Conservation (phyloP, 192 early-diverging fungal genomes). For the Coemansia sp. region DNA sequence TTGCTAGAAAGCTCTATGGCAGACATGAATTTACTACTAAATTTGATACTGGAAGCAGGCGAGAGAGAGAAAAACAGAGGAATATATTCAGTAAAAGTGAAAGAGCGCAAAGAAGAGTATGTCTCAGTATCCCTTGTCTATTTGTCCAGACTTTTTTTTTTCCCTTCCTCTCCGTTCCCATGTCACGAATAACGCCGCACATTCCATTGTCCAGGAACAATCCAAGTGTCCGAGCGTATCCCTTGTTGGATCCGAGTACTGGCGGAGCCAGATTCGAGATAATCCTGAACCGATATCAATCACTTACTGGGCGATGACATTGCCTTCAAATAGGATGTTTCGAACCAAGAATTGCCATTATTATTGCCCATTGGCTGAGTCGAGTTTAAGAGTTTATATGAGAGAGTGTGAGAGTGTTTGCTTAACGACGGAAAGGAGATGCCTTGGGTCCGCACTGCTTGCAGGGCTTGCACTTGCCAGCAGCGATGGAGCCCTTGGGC, state of each 20-base stretch:
- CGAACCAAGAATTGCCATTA: conserved; percentile 1
- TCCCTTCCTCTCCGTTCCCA: not conserved
- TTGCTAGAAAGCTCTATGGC: not conserved
- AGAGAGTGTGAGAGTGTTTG: not conserved
- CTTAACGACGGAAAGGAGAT: conserved; percentile 43
- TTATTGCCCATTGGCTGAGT: not conserved
- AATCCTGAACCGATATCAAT: not conserved
- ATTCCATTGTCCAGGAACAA: not conserved
- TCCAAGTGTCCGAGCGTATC: not conserved
- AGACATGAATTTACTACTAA: not conserved
- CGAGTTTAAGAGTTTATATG: not conserved
- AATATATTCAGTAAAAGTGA: not conserved
- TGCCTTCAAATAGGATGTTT: conserved; percentile 2
- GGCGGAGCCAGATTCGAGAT: not conserved
- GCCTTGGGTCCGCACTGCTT: conserved; percentile 36
- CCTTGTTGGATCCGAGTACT: not conserved
- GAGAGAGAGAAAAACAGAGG: not conserved
- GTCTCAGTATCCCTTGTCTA: not conserved
- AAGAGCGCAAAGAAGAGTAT: no score
- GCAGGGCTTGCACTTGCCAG: conserved; percentile 60
- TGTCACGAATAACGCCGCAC: not conserved
- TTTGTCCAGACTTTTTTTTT: not conserved
- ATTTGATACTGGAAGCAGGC: not conserved
- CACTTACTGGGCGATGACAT: not conserved
- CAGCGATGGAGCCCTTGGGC: conserved; percentile 56